These are phyloP conservation scores for Pneumocystis murina DNA, from an alignment of 1,139 yeast species.

Conservation along the genomic window DNA sequence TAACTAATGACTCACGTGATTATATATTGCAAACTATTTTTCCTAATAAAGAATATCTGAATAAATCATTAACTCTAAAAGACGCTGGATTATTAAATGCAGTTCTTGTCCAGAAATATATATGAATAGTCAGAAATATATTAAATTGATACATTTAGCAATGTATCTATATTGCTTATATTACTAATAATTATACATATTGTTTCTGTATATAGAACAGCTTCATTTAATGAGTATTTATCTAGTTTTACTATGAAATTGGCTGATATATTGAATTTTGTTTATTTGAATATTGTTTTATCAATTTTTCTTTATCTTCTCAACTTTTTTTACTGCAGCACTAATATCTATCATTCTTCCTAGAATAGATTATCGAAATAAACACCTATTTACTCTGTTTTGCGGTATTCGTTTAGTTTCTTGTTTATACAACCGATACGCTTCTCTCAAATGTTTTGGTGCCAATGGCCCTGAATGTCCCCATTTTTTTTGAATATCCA, in stretches of 20 bases:
- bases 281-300: not conserved
- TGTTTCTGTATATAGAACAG: not conserved
- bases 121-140: conserved; percentile 3
- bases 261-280: not conserved
- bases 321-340: too few species aligned
- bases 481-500: conserved; percentile 11
- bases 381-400: not conserved
- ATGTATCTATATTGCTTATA: not conserved
- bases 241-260: not conserved
- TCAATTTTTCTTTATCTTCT: too few species aligned
- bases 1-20: conserved; percentile 21
- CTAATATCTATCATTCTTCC: too few species aligned
- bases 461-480: conserved; percentile 41
- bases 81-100: conserved; percentile 71
- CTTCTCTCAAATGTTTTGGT: conserved; percentile 79
- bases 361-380: conserved; percentile 1
- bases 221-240: not conserved
- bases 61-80: conserved; percentile 40
- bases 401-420: conserved; percentile 51
- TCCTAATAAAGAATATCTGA: conserved; percentile 64
- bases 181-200: not conserved
- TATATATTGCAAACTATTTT: conserved; percentile 68
- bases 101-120: conserved; percentile 83
- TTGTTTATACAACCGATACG: conserved; percentile 58
- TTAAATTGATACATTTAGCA: not conserved